These are phyloP conservation scores for Gonapodya sp. DNA, from an alignment of 192 early-diverging fungal species.

Conservation along the genomic window DNA sequence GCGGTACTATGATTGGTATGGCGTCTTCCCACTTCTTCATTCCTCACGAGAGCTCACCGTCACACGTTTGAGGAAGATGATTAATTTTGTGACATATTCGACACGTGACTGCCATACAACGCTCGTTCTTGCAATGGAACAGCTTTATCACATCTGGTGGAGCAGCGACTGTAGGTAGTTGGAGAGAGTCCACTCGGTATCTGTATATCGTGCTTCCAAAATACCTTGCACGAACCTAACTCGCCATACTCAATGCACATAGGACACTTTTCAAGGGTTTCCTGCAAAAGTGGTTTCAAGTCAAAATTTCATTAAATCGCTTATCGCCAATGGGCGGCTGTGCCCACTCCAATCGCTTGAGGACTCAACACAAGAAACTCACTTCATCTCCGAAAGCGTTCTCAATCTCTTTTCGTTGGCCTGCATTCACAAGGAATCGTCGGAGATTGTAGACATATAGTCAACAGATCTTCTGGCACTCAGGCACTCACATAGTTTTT, in stretches of 20 bases:
- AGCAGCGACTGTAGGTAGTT: background rate
- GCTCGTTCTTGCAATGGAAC: constrained; percentile 34
- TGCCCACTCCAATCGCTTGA: background rate
- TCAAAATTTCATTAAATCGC: background rate
- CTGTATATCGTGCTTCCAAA: too few species aligned
- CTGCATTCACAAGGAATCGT: background rate
- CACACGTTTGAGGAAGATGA: constrained; percentile 43
- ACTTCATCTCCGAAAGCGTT: background rate
- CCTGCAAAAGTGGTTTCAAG: too few species aligned
- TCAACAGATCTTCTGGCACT: too few species aligned
- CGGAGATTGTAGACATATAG: too few species aligned
- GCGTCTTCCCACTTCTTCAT: too few species aligned
- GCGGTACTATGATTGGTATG: too few species aligned
- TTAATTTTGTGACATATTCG: constrained; percentile 34
- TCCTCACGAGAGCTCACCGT: constrained; percentile 11
- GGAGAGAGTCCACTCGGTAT: too few species aligned
- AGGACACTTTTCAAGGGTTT: background rate
- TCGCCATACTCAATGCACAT: background rate
- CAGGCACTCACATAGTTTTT: background rate
- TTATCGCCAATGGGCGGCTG: too few species aligned
- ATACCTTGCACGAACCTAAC: background rate
- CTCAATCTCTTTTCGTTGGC: background rate
- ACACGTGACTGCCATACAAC: constrained; percentile 36
- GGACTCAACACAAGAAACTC: background rate
- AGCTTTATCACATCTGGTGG: constrained; percentile 29